phyloP scores from a whole-genome alignment of 2,329 filamentous ascomycete genomes.

The Neophaeococcomyces mojaviensis region DNA sequence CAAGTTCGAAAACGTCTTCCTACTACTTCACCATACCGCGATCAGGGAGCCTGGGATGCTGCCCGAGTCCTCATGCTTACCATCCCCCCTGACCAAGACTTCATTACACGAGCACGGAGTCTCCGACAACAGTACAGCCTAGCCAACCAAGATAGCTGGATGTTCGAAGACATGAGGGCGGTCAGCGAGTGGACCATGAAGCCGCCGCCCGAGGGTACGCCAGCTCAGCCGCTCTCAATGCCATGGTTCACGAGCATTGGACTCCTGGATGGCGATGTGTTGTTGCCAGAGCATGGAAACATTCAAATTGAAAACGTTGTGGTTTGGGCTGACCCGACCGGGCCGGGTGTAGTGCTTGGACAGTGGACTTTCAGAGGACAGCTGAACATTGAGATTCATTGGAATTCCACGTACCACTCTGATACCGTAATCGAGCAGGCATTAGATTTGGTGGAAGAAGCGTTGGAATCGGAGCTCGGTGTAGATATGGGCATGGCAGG shows the following conservation, averaged over 20 bases:
- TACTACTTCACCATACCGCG: conserved; percentile 3
- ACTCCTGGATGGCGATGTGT: conserved; percentile 9
- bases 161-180: conserved; percentile 5
- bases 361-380: conserved; percentile 10
- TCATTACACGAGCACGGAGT: conserved; percentile 4
- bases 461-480: too few species aligned
- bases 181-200: conserved; percentile 3
- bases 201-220: not conserved
- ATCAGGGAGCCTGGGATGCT: conserved; percentile 10
- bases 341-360: conserved; percentile 9
- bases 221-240: conserved; percentile 1
- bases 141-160: conserved; percentile 6
- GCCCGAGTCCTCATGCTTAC: conserved; percentile 9
- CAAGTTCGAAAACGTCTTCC: conserved; percentile 12
- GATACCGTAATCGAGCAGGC: too few species aligned
- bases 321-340: conserved; percentile 8
- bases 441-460: too few species aligned
- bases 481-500: too few species aligned
- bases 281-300: conserved; percentile 3
- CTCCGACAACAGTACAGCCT: conserved; percentile 8
- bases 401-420: conserved; percentile 10
- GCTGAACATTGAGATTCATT: conserved; percentile 11
- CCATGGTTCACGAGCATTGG: conserved; percentile 11
- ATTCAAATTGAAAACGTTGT: conserved; percentile 5
- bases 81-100: conserved; percentile 7